These are phyloP conservation scores for Warburgia ugandensis DNA, from an alignment of 164 flowering plant genomes.

Conservation along the genomic window DNA sequence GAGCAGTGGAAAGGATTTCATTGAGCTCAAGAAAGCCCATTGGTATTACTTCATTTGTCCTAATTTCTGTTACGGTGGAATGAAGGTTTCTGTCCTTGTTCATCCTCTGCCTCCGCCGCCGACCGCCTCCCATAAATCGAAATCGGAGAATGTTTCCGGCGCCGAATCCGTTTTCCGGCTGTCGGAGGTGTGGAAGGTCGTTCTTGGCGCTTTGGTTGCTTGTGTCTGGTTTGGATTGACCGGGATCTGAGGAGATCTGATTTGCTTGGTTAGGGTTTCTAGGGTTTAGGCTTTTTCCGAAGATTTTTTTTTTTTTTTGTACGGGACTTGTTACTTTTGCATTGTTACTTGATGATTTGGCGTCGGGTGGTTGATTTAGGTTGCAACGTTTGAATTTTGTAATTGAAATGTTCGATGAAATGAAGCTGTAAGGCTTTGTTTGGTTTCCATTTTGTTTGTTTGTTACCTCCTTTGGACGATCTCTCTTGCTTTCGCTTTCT, in stretches of 20 bases:
- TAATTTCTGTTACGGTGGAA: constrained; percentile 7
- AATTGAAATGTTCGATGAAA: no score
- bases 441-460: no score
- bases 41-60: constrained; percentile 18
- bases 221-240: not conserved
- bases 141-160: not conserved
- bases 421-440: no score
- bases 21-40: constrained; percentile 7
- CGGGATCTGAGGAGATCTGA: not conserved
- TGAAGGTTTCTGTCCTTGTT: constrained; percentile 17
- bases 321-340: no score
- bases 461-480: no score
- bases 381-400: no score
- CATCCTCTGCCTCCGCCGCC: constrained; percentile 8
- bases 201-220: not conserved
- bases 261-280: not conserved
- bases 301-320: not conserved
- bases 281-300: not conserved
- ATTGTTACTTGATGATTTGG: no score
- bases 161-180: not conserved
- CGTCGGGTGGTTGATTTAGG: no score
- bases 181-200: not conserved
- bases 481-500: no score
- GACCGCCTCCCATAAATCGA: constrained; percentile 1
- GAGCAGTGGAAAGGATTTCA: constrained; percentile 20